A percentile compares a stretch with the other conserved stretches of the same genome.
These are phyloP conservation scores for Backusella tarrabulga DNA, from an alignment of 192 early-diverging fungal species.

Conservation along the genomic window DNA sequence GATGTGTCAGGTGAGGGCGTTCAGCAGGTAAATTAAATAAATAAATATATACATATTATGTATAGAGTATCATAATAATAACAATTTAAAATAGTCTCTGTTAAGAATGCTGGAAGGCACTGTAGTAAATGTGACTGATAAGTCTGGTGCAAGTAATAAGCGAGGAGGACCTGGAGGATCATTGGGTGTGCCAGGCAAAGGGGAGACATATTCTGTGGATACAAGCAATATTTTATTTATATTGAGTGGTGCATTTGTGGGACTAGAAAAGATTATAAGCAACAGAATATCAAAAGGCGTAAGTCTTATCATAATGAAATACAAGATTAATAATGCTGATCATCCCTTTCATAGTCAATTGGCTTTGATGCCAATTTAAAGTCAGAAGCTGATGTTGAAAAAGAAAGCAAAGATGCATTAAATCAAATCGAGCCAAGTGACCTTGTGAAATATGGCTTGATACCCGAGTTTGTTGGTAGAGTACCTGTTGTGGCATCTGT, in stretches of 20 bases:
- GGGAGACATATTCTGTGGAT: slow-evolving; percentile 84
- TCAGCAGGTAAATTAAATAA: slow-evolving; percentile 55
- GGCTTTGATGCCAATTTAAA: slow-evolving; percentile 64
- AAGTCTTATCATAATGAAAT: slow-evolving; percentile 8
- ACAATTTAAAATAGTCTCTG: slow-evolving; percentile 42
- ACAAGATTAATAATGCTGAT: not conserved
- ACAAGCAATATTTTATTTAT: slow-evolving; percentile 92
- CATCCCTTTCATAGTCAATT: slow-evolving; percentile 50
- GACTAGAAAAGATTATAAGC: slow-evolving; percentile 76
- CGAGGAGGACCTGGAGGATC: slow-evolving; percentile 32
- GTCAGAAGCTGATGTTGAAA: slow-evolving; percentile 16
- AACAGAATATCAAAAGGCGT: slow-evolving; percentile 74
- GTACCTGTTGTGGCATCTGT: slow-evolving; percentile 81
- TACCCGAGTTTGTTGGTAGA: slow-evolving; percentile 88
- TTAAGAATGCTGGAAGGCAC: slow-evolving; percentile 90
- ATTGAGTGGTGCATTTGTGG: slow-evolving; percentile 87
- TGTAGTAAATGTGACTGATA: slow-evolving; percentile 79
- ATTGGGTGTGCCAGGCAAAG: slow-evolving; percentile 48
- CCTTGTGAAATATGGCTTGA: slow-evolving; percentile 82
- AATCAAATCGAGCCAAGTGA: slow-evolving; percentile 47
- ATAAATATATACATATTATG: not conserved
- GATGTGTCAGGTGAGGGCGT: slow-evolving; percentile 95
- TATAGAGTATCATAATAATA: not conserved
- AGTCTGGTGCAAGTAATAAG: slow-evolving; percentile 54
- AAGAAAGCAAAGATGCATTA: slow-evolving; percentile 26